phyloP scores from a whole-genome alignment of 1,284 basidiomycete genomes.

The Fomitopsis betulina region DNA sequence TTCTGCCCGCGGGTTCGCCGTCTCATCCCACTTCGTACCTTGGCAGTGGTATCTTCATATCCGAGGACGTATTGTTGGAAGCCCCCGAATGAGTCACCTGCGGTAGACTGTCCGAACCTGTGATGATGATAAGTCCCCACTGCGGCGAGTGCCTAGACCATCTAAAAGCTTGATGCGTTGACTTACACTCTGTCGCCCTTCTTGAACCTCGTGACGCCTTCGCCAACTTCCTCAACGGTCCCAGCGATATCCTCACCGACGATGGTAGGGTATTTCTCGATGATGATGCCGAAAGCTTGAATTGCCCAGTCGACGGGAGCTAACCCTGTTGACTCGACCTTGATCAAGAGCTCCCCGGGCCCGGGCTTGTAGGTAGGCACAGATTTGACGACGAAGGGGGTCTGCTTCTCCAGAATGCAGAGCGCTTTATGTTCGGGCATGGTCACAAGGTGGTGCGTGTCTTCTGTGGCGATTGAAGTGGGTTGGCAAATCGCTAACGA shows the following conservation, averaged over 20 bases:
- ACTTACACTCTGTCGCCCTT: slow-evolving; percentile 12
- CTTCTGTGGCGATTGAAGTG: too few species aligned
- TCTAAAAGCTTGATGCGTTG: too few species aligned
- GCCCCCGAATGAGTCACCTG: background rate
- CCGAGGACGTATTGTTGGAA: slow-evolving; percentile 7
- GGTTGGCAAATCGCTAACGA: too few species aligned
- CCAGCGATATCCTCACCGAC: slow-evolving; percentile 11
- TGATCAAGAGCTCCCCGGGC: slow-evolving; percentile 37
- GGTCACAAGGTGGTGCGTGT: too few species aligned
- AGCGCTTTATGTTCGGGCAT: slow-evolving; percentile 21
- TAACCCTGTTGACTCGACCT: slow-evolving; percentile 35
- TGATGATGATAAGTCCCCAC: background rate
- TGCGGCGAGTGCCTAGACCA: background rate
- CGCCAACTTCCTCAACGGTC: slow-evolving; percentile 11
- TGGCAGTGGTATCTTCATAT: slow-evolving; percentile 5
- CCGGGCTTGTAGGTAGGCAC: slow-evolving; percentile 25
- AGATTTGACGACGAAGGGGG: slow-evolving; percentile 20
- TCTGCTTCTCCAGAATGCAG: slow-evolving; percentile 16
- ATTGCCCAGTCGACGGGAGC: slow-evolving; percentile 46
- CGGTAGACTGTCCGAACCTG: background rate
- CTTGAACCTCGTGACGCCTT: slow-evolving; percentile 7
- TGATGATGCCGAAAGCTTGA: slow-evolving; percentile 20
- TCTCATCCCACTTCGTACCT: background rate
- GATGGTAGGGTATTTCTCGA: slow-evolving; percentile 20
- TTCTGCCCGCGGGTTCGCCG: background rate